Conservation (phyloP, 2,329 filamentous ascomycete species). For the Rachicladosporium sp. region DNA sequence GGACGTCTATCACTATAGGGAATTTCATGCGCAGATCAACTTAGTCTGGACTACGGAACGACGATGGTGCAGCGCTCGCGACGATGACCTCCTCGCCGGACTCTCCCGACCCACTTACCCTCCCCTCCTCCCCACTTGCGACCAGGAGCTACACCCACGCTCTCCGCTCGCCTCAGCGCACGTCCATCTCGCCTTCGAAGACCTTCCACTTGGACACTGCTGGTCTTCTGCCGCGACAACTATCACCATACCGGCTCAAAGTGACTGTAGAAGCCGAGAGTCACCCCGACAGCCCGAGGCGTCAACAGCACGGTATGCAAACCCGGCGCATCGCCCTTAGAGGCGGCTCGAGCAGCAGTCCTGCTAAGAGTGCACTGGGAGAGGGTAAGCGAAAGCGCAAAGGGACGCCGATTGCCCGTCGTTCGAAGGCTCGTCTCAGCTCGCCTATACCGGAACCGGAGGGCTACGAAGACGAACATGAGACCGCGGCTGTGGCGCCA, state of each 20-base stretch:
- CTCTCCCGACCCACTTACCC: slow-evolving; percentile 23
- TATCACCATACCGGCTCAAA: slow-evolving; percentile 37
- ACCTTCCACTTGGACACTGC: slow-evolving; percentile 34
- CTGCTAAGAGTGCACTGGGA: no score
- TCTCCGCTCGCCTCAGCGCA: slow-evolving; percentile 16
- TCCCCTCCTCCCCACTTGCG: slow-evolving; percentile 22
- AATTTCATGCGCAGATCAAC: no score
- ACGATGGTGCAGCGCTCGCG: not conserved
- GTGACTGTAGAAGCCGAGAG: slow-evolving; percentile 31
- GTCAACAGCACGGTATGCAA: no score
- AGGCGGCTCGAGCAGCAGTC: no score
- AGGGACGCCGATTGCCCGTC: no score
- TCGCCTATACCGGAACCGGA: no score
- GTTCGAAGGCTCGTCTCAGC: no score
- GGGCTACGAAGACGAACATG: no score
- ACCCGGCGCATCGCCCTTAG: no score
- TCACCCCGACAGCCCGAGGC: no score
- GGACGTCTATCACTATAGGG: no score
- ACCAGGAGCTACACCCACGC: slow-evolving; percentile 2
- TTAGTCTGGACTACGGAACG: not conserved
- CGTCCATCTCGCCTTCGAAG: slow-evolving; percentile 30
- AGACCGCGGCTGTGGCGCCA: not conserved
- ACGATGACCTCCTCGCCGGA: slow-evolving; percentile 8
- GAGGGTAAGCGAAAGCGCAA: no score
- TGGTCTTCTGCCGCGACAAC: slow-evolving; percentile 10